Base-by-base conservation (phyloP, 139 green algal species). In the Chlamydomonas asymmetrica region DNA sequence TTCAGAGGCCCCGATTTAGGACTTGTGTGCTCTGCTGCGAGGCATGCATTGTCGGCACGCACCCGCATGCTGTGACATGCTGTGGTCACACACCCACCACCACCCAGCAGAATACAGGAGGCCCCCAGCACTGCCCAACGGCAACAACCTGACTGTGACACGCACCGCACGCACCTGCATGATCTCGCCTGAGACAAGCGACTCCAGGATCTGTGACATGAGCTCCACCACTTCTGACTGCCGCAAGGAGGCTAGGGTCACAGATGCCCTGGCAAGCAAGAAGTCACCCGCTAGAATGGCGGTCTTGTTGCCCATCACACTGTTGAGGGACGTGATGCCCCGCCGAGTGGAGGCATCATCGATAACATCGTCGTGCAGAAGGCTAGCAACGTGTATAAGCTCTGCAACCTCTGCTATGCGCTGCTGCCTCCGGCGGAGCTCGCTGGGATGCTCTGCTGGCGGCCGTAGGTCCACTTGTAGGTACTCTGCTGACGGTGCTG, bases 221-320 rank as follows among this genome's bases (percentile, higher is more conserved):
- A 99, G 88, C 82, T 92, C 89, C 59, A 98, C 91, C 10, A 94
- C 89, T 67, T 95, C 85, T 1, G 83, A 87, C 81, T 98, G 93
- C 22, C 84, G 85, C 78, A 99, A 85, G 1, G 89, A 82, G 0
- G 96, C 97, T 27, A 99, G 88, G 13, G 91, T 89, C 16, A 98
- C 91, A 2, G 91, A 97, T 3, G 96, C 95, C 1, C 96, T 78
- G 10, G 97, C 97, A 37, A 99, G 88, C 61, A 99, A 79, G 71
- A 99, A 99, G 82, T 99, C 97, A 1, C 97, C 97, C 7, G 93
- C 96, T 45, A 99, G 88, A 48, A 99, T 97, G 39, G 97, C 95
- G 29, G 97, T 81, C 91, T 93, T 93, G 77, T 93, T 92, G 43
- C 89, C 88, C 29, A 96, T 84, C 54, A 88, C 72, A 2, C 76